Percentiles rank a stretch among this genome's conserved stretches.
Conservation (phyloP, 257 asterid species). For the Cruciata laevipes region DNA sequence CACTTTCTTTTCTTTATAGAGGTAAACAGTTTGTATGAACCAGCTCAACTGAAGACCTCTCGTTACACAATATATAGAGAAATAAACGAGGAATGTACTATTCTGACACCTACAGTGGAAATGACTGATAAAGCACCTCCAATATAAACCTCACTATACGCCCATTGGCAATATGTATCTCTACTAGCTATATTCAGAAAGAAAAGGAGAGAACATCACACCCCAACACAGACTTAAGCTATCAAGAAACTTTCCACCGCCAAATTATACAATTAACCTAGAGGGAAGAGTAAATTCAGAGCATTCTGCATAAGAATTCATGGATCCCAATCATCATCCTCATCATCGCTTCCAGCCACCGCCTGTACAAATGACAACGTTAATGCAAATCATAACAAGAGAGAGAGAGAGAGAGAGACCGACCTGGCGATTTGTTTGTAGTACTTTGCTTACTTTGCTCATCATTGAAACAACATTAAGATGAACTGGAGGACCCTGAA, state of each 20-base stretch:
- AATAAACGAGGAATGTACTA: constrained; percentile 8
- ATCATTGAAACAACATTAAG: constrained; percentile 74
- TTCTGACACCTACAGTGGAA: constrained; percentile 10
- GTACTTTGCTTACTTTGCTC: constrained; percentile 62
- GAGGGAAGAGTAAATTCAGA: background rate
- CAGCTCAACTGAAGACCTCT: constrained; percentile 8
- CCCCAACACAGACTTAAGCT: background rate
- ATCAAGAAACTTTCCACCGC: background rate
- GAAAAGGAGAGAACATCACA: background rate
- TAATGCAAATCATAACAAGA: background rate
- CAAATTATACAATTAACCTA: background rate
- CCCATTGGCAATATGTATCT: constrained; percentile 4
- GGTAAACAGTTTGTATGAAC: constrained; percentile 6
- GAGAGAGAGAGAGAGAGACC: too few species aligned
- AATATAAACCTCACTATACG: constrained; percentile 2
- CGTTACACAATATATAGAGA: constrained; percentile 6
- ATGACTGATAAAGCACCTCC: constrained; percentile 9
- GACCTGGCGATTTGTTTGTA: constrained; percentile 71
- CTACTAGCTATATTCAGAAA: background rate
- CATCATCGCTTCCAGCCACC: constrained; percentile 83
- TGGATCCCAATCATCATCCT: constrained; percentile 84
- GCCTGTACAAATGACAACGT: constrained; percentile 45
- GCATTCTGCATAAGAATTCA: constrained; percentile 19
- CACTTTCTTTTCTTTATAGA: background rate
- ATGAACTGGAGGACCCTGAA: constrained; percentile 69